These are phyloP conservation scores for Lolium perenne DNA, from an alignment of 176 grass and related monocot genomes.

Conservation along the genomic window DNA sequence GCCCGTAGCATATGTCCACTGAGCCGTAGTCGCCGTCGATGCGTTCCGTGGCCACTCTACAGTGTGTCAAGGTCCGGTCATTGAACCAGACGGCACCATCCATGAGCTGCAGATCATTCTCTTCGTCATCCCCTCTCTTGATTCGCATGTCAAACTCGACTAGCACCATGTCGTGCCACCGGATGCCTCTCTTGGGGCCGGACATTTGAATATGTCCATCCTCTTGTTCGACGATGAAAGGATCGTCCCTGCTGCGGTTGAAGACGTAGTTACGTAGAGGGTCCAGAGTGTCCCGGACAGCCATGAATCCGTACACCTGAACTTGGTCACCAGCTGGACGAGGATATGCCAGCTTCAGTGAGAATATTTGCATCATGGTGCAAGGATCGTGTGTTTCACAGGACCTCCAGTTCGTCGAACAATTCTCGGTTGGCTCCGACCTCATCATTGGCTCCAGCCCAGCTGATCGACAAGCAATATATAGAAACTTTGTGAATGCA, in stretches of 20 bases:
- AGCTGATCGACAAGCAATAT: background rate
- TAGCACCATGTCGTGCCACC: background rate
- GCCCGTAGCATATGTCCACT: background rate
- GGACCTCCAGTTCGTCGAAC: background rate
- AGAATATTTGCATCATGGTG: conserved; percentile 27
- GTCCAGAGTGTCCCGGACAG: background rate
- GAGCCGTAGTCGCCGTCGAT: conserved; percentile 1
- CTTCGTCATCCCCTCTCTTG: conserved; percentile 1
- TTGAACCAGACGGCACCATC: background rate
- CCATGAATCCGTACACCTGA: conserved; percentile 11
- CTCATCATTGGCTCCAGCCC: background rate
- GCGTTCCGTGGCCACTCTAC: background rate
- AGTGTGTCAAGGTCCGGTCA: background rate
- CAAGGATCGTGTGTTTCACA: background rate
- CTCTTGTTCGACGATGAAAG: background rate
- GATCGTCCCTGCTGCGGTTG: background rate
- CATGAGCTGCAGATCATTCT: background rate
- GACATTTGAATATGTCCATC: background rate
- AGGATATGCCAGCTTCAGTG: conserved; percentile 5
- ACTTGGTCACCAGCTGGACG: background rate
- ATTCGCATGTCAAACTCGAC: conserved; percentile 22
- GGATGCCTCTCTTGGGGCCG: background rate
- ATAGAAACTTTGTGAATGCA: background rate
- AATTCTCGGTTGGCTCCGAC: background rate
- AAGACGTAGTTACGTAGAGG: background rate